Evolutionary conservation across 2,329 filamentous ascomycete genomes (phyloP), one percentile per base, ranked within the genome.

Genomic region (Aspergillus pseudoterreus): DNA sequence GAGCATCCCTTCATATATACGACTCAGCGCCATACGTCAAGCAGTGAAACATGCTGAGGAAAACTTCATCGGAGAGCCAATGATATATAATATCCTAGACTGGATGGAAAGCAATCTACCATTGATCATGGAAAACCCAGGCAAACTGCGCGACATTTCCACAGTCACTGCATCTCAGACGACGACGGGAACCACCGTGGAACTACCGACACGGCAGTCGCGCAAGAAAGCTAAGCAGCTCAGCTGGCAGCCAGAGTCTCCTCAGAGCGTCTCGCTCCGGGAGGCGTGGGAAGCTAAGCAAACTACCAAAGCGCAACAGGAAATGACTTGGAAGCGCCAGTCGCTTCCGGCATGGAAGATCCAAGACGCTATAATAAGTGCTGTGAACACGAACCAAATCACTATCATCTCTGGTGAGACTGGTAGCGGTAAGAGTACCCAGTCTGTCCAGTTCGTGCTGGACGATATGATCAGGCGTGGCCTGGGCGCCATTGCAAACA

Each of bases 321-420:
- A 84, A 45, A 95, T 96, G 88, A 75, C 91, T 54, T 73, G 78
- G 15, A 83, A 84, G 61, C 81, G 94, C 41, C 81, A 87, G 66
- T 82, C 79, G 43, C 75, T 99, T 2, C 94, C 94, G 2, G 94
- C 94, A 2, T 99, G 94, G 94, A 82, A 83, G 53, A 83, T 94
- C 62, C 85, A 83, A 61, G 85, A 92, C 17, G 77, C 80, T 1
- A 89, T 99, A 27, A 83, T 97, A 9, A 70, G 81, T 17, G 87
- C 88, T 0, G 88, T 99, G 45, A 80, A 80, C 39, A 75, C 79
- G 4, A 84, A 92, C 63, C 87, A 96, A 69, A 91, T 99, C 46
- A 96, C 90, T 1, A 96, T 99, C 63, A 94, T 99, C 61, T 95
- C 92, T 41, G 94, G 94, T 60, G 94, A 97, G 73, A 99, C 94